Evolutionary conservation across 345 rosid genomes (phyloP), one percentile per base, ranked within the genome.

Genomic region (Eucalyptus shirleyi): DNA sequence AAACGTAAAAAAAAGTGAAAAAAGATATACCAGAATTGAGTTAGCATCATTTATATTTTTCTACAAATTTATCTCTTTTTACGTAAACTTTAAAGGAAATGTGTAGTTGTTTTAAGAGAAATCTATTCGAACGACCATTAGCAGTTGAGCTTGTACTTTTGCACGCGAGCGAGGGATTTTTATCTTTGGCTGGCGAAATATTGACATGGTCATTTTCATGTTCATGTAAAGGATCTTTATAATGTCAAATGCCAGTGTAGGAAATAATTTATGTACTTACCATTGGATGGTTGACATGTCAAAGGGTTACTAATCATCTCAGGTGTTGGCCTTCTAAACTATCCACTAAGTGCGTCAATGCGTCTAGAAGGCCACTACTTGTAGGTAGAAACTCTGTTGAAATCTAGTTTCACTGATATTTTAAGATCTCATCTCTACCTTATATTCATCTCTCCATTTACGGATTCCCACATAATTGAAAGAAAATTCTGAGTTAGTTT

Each of bases 121-220:
- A 59, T 59, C 65, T 59, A 59, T 24, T 59, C 14, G 30, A 59
- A 59, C 65, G 26, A 59, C 14, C n/a, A 59, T 9, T 9, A 24
- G 62, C 14, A 56, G 28, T 24, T 24, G 30, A 56, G 62, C 62
- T 24, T 56, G 3, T 24, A 56, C 30, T 56, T 10, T 10, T 9
- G 62, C 12, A 0, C 13, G 3, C 14, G 3, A 11, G 30, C 1
- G 0, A 23, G 6, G 11, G 30, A 56, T 56, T 56, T 56, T 56
- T 56, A 56, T 56, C 6, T 24, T 56, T 56, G 62, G 62, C 24
- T 56, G 62, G 14, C 24, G 30, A 56, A 56, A 56, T 56, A 56
- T 56, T 24, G 3, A 56, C 30, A 56, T 2, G 30, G 13, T 56
- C 28, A 26, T 56, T 24, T 56, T 24, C 30, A 56, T 56, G 62